Evolutionary conservation across 768 basidiomycete species (phyloP).

Genomic region (Leccinum subtestaceum): DNA sequence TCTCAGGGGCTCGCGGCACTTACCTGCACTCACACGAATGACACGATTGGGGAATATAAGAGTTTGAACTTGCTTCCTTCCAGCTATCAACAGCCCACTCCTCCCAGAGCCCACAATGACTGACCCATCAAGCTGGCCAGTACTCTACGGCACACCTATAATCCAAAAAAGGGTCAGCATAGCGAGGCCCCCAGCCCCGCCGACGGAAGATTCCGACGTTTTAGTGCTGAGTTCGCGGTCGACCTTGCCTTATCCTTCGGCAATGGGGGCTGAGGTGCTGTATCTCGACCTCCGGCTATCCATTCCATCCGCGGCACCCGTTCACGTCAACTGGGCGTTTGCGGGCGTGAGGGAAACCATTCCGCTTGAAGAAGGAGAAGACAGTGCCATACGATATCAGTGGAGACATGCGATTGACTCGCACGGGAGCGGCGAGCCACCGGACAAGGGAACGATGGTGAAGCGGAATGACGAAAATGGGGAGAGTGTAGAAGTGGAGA

Average conservation of each 20-base stretch:
- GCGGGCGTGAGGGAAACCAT: slow-evolving; percentile 15
- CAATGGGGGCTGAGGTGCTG: slow-evolving; percentile 4
- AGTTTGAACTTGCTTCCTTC: not conserved
- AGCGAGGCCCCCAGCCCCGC: slow-evolving; percentile 8
- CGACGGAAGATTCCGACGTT: slow-evolving; percentile 20
- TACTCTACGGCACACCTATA: slow-evolving; percentile 10
- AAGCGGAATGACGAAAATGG: slow-evolving; percentile 1
- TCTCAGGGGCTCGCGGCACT: not conserved
- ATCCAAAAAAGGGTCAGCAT: slow-evolving; percentile 14
- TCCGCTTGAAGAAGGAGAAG: not conserved
- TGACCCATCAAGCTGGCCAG: not conserved
- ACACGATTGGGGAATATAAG: not conserved
- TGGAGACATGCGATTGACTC: slow-evolving; percentile 20
- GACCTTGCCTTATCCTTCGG: slow-evolving; percentile 2
- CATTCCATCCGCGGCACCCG: not conserved
- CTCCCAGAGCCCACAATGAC: not conserved
- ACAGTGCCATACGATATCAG: slow-evolving; percentile 9
- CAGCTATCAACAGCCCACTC: not conserved
- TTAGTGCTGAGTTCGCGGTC: slow-evolving; percentile 21
- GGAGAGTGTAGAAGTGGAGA: slow-evolving; percentile 16
- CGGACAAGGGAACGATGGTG: slow-evolving; percentile 16
- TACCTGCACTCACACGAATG: not conserved
- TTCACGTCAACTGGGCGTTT: slow-evolving; percentile 14
- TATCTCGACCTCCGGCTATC: slow-evolving; percentile 21
- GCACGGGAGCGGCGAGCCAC: slow-evolving; percentile 6